phyloP scores from a whole-genome alignment of 2,329 filamentous ascomycete genomes.

The Chaetothyriales sp. region DNA sequence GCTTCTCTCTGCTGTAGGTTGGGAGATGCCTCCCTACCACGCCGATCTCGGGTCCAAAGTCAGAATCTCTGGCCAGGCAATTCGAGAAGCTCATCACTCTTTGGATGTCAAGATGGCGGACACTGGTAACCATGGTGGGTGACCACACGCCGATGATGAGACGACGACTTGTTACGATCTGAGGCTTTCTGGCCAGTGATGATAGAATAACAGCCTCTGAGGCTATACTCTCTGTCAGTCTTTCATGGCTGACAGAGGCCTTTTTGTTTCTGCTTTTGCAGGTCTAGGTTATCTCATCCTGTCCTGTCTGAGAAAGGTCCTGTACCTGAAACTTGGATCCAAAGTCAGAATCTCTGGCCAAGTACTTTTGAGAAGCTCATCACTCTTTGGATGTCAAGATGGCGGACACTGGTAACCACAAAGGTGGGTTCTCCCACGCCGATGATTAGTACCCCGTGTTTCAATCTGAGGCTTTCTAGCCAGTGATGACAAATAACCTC shows the following conservation, averaged over 20 bases:
- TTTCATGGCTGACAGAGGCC: neutral
- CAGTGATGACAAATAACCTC: neutral
- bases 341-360: neutral
- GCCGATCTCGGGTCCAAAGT: neutral
- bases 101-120: neutral
- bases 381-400: neutral
- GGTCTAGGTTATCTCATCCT: neutral
- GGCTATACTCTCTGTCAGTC: neutral
- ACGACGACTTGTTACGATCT: neutral
- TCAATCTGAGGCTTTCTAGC: neutral
- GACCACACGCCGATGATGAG: neutral
- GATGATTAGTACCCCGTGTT: neutral
- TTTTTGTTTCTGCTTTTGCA: neutral
- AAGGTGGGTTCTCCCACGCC: neutral
- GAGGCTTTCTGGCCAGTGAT: neutral
- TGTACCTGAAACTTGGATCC: neutral
- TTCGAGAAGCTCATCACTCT: neutral
- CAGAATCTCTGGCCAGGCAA: neutral
- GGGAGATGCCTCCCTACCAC: neutral
- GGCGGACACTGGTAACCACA: neutral
- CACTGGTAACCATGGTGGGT: neutral
- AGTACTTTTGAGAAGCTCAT: neutral
- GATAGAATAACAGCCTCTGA: neutral
- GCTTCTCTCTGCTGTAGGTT: neutral
- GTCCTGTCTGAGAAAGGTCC: neutral